A percentile compares a stretch with the other conserved stretches of the same genome.
Conservation (phyloP, 176 grass and related monocot genomes). For the Alopecurus myosuroides region DNA sequence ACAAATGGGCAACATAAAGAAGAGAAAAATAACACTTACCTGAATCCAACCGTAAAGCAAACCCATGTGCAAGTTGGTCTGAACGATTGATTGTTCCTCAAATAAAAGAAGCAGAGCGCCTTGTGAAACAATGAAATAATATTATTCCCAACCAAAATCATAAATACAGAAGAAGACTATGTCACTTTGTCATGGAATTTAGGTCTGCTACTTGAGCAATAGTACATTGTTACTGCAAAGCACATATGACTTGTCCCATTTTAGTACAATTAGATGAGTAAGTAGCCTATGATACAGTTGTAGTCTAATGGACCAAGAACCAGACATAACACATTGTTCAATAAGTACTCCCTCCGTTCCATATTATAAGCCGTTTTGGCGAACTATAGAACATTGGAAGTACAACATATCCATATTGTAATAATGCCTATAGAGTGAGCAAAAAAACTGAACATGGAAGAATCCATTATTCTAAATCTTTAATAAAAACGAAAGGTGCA, state of each 20-base stretch:
- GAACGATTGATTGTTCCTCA: conserved; percentile 32
- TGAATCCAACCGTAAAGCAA: conserved; percentile 61
- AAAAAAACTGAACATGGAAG: neutral
- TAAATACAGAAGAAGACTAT: too few relatives aligned
- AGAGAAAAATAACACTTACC: conserved; percentile 33
- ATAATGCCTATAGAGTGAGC: neutral
- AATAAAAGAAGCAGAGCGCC: neutral
- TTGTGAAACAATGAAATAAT: conserved; percentile 4
- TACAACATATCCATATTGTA: neutral
- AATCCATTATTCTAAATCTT: conserved; percentile 8
- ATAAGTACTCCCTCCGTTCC: too few relatives aligned
- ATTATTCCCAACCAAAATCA: conserved; percentile 6
- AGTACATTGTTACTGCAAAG: too few relatives aligned
- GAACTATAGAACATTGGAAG: neutral
- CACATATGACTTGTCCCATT: neutral
- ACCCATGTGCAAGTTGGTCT: conserved; percentile 18
- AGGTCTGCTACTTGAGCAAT: too few relatives aligned
- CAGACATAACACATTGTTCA: neutral
- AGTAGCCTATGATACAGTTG: neutral
- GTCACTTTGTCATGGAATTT: too few relatives aligned
- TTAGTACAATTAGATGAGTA: neutral
- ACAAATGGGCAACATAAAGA: neutral
- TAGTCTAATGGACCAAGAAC: conserved; percentile 5
- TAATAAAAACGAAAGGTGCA: neutral
- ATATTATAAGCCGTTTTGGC: too few relatives aligned